Percentiles rank a stretch among this genome's conserved stretches.
Conservation (phyloP, 2,329 filamentous ascomycete species). For the Scedosporium apiospermum region DNA sequence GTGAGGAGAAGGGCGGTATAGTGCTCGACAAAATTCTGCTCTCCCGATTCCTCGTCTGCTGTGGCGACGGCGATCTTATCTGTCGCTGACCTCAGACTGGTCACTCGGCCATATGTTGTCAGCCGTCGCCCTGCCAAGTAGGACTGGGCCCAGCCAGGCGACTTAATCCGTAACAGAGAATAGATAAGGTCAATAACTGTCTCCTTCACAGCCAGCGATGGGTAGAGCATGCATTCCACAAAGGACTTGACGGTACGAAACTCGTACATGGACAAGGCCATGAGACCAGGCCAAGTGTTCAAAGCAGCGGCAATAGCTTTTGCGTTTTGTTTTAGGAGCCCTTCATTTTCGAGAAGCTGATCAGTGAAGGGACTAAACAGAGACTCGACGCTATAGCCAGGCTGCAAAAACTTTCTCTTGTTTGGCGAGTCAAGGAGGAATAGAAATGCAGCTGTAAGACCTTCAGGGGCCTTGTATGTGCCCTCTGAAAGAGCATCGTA, state of each 20-base stretch:
- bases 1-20: conserved; percentile 85
- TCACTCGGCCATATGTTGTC: conserved; percentile 93
- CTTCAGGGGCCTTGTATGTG: conserved; percentile 85
- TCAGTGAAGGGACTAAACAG: conserved; percentile 92
- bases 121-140: conserved; percentile 86
- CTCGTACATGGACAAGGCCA: conserved; percentile 80
- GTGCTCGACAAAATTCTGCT: conserved; percentile 84
- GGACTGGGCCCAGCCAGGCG: conserved; percentile 87
- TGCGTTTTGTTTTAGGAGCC: conserved; percentile 70
- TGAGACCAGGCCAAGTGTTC: conserved; percentile 87
- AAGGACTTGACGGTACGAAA: conserved; percentile 79
- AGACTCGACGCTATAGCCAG: conserved; percentile 81
- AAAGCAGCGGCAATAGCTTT: conserved; percentile 87
- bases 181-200: conserved; percentile 85
- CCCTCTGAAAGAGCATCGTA: conserved; percentile 89
- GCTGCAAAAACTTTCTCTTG: conserved; percentile 70
- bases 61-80: conserved; percentile 41
- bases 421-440: conserved; percentile 81
- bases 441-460: conserved; percentile 76
- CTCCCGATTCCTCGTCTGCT: conserved; percentile 56
- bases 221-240: conserved; percentile 51
- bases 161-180: conserved; percentile 73
- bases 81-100: conserved; percentile 62
- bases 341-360: conserved; percentile 51
- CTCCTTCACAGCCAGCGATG: conserved; percentile 51